Evolutionary conservation across 192 early-diverging fungal species (phyloP).

Genomic region (Hyaloraphidium curvatum): DNA sequence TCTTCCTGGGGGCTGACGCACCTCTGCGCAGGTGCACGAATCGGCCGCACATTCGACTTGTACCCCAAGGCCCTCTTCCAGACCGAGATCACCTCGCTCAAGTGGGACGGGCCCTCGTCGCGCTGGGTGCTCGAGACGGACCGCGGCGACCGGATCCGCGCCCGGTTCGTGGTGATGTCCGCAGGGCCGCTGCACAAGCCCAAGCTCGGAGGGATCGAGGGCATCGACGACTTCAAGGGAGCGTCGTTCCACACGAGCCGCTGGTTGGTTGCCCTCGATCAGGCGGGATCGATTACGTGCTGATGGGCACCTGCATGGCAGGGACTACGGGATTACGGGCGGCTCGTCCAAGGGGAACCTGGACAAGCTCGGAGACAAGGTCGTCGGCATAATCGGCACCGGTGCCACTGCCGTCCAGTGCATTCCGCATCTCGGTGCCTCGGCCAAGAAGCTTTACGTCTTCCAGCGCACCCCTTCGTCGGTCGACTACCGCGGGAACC

Average conservation of each 20-base stretch:
- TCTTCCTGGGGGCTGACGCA: too few relatives aligned
- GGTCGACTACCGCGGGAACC: not conserved
- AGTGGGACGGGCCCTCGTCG: not conserved
- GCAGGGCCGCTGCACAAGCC: not conserved
- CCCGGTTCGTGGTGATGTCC: not conserved
- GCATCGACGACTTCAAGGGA: not conserved
- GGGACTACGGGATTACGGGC: not conserved
- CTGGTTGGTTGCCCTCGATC: too few relatives aligned
- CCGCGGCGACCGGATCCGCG: not conserved
- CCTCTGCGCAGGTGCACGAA: too few relatives aligned
- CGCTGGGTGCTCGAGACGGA: not conserved
- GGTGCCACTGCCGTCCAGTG: not conserved
- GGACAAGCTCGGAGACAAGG: not conserved
- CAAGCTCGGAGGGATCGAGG: not conserved
- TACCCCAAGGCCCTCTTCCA: not conserved
- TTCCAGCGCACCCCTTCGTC: not conserved
- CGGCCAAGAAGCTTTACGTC: not conserved
- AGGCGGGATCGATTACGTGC: too few relatives aligned
- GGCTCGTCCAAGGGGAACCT: not conserved
- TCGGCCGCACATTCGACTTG: not conserved
- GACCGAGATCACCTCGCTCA: not conserved
- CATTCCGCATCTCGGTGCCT: not conserved
- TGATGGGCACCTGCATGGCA: too few relatives aligned
- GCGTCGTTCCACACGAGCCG: too few relatives aligned
- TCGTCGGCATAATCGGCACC: not conserved